Percentiles rank a stretch among this genome's conserved stretches.
Conservation (phyloP, 1,139 yeast genomes). For the Saccharomyces hybrid region DNA sequence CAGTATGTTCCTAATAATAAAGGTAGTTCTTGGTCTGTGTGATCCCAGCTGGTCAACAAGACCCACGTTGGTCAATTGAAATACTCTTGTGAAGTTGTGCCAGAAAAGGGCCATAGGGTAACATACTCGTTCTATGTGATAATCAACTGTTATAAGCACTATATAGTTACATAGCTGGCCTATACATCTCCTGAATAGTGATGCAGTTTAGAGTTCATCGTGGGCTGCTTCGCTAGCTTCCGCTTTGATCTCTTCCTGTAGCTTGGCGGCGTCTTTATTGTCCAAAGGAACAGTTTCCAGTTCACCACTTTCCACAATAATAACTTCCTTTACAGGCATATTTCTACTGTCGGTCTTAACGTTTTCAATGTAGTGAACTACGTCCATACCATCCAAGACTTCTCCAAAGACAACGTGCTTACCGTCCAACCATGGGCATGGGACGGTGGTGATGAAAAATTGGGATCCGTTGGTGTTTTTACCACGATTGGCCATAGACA, state of each 20-base stretch:
- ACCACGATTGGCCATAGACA: constrained; percentile 80
- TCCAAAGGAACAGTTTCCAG: constrained; percentile 18
- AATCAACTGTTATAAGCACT: neutral
- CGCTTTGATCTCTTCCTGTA: neutral
- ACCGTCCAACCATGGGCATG: constrained; percentile 59
- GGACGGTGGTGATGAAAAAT: constrained; percentile 63
- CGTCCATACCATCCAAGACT: constrained; percentile 60
- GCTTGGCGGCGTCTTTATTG: neutral
- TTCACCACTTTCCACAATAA: constrained; percentile 37
- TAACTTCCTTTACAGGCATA: constrained; percentile 47
- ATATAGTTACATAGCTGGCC: neutral
- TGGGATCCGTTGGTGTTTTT: constrained; percentile 76
- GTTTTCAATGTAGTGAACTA: constrained; percentile 47
- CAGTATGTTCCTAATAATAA: neutral
- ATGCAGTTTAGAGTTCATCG: neutral
- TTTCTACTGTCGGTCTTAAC: constrained; percentile 38
- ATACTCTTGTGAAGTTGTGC: neutral
- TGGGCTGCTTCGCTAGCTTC: neutral
- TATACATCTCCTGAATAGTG: neutral
- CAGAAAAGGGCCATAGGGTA: neutral
- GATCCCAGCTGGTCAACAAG: neutral
- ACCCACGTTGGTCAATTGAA: neutral
- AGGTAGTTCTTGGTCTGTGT: neutral
- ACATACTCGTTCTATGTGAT: neutral
- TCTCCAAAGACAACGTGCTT: constrained; percentile 79